phyloP scores from a whole-genome alignment of 371 early-diverging fungal genomes.

The Mucor saturninus region DNA sequence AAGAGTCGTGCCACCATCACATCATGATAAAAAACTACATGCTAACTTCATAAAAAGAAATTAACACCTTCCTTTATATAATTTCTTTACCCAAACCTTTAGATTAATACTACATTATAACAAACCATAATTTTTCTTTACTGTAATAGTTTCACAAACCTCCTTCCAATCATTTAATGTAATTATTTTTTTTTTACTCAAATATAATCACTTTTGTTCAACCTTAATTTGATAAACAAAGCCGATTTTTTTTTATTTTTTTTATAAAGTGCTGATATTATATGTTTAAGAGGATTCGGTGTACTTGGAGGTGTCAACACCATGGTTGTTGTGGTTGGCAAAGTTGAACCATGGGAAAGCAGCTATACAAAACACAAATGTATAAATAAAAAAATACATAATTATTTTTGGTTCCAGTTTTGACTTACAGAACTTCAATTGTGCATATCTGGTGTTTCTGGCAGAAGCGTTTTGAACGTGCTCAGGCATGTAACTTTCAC shows the following conservation, averaged over 20 bases:
- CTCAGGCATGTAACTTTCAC: conserved; percentile 64
- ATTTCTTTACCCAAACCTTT: not conserved
- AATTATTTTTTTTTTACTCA: conserved; percentile 1
- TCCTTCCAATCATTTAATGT: conserved; percentile 3
- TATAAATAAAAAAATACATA: not conserved
- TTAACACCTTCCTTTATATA: not conserved
- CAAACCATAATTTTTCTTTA: not conserved
- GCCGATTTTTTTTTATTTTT: not conserved
- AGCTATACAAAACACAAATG: conserved; percentile 37
- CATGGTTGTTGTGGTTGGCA: conserved; percentile 82
- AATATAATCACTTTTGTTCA: not conserved
- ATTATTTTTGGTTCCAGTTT: not conserved
- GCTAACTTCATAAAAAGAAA: not conserved
- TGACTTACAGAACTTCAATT: conserved; percentile 70
- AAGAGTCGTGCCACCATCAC: conserved; percentile 15
- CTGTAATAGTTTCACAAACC: conserved; percentile 2
- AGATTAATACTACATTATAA: not conserved
- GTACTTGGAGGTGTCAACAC: conserved; percentile 66
- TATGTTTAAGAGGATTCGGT: conserved; percentile 13
- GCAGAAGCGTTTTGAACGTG: conserved; percentile 71
- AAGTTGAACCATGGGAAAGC: conserved; percentile 84
- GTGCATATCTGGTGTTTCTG: conserved; percentile 71
- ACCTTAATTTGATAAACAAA: not conserved
- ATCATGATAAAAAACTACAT: not conserved
- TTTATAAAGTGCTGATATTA: not conserved